Base-by-base conservation (phyloP, 352 stramenopile species). In the Albugo laibachii region DNA sequence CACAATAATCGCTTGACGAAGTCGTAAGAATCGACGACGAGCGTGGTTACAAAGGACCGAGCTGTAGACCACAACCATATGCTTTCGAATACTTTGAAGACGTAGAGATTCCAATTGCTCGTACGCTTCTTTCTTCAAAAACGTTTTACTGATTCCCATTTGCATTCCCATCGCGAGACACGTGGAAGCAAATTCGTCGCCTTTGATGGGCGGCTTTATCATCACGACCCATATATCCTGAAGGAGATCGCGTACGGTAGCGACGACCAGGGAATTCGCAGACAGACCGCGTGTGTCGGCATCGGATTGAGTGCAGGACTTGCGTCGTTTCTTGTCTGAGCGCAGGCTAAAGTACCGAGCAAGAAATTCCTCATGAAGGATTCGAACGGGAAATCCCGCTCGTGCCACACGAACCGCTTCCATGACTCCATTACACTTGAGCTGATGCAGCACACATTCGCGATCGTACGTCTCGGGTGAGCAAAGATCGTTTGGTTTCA, bases 71-170 rank as follows among this genome's bases (percentile, higher is more conserved):
- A 73, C 73, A 47, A 77, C 45, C 70, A 84, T 85, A 56, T 85
- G 66, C 0, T 69, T 63, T 21, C 55, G 62, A n/a, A 87, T 53
- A 38, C 66, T 61, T 38, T 81, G 59, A 0, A 68, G 65, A 12
- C 74, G 84, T 59, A 96, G 76, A 12, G 83, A 60, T 56, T 97
- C 86, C 11, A 98, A 67, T 37, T 86, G 86, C 19, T 91, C 77
- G 24, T 93, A 93, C 14, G 94, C 75, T 41, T 76, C 61, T 49
- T 85, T 80, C 44, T 93, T 93, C 37, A 98, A 56, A 56, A 98
- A 98, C 49, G 97, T 92, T 60, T 98, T 98, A 1, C 89, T 86
- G 45, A 83, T 80, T 19, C 93, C 93, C 61, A 97, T 93, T 57
- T 98, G 92, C 53, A 84, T 52, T 11, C 73, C 73, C 14, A 71